Evolutionary conservation across 352 stramenopile genomes (phyloP), one percentile per base, ranked within the genome.

Genomic region (Pseudoperonospora humuli): DNA sequence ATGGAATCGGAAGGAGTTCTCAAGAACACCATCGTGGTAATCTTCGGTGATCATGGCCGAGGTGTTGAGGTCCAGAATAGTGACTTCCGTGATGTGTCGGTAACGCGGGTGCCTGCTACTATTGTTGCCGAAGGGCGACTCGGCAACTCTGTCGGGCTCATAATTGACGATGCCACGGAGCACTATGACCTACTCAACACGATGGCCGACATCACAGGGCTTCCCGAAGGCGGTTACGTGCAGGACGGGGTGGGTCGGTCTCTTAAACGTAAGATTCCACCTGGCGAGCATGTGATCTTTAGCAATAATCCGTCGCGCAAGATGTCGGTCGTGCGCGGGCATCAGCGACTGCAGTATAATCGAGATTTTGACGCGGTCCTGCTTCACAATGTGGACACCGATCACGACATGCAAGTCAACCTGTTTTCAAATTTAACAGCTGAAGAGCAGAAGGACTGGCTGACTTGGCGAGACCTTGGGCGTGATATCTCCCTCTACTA

Each of bases 101-200:
- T 45, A 15, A 45, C 36, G 27, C 36, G 27, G 10, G 37, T 40
- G 6, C 34, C 44, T n/a, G 19, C 33, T 26, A 20, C 44, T 2
- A 51, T 51, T 13, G 44, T 51, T 28, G 44, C 44, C 6, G 44
- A 51, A 32, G 44, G 44, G 1, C 34, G 44, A 32, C 25, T 51
- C 0, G 44, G 44, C n/a, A 25, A 39, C 3, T 28, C 18, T 9
- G 44, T 32, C 6, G 44, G 44, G 3, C 34, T 42, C 8, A 18
- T 51, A 25, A 51, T 54, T 20, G 37, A 54, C 15, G 45, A 54
- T 15, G 36, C 17, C 13, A 21, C 23, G 20, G 45, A 54, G 29
- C 45, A 54, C 21, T 54, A 54, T n/a, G 45, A 54, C 31, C 11
- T 54, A 7, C 37, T 54, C 23, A 54, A 54, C 19, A 47, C 37